A percentile compares a stretch with the other conserved stretches of the same genome.
phyloP scores from a whole-genome alignment of 176 grass and related monocot species.

The Zoysia japonica region DNA sequence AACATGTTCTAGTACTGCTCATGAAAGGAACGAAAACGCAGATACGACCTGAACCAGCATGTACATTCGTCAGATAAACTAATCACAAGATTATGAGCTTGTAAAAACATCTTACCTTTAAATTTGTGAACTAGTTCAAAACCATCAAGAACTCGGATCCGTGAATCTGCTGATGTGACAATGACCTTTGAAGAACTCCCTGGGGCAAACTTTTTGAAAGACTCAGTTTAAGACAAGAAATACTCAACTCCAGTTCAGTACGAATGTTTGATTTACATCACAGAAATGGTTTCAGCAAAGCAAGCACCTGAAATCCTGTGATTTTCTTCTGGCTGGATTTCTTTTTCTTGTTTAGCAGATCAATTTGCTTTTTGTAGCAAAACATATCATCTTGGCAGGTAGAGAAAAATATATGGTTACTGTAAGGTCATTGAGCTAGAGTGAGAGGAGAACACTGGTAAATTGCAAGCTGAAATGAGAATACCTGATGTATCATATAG shows the following conservation, averaged over 20 bases:
- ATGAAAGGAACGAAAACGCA: slow-evolving; percentile 28
- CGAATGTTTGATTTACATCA: slow-evolving; percentile 41
- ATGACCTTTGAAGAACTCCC: slow-evolving; percentile 87
- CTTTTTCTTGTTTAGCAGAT: slow-evolving; percentile 84
- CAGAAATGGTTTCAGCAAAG: slow-evolving; percentile 29
- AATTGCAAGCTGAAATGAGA: slow-evolving; percentile 11
- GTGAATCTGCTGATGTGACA: slow-evolving; percentile 95
- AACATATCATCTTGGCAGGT: slow-evolving; percentile 80
- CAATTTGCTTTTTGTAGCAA: slow-evolving; percentile 69
- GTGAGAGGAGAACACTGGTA: not conserved
- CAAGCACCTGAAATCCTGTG: slow-evolving; percentile 91
- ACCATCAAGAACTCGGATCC: slow-evolving; percentile 71
- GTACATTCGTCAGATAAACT: slow-evolving; percentile 7
- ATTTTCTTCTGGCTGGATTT: slow-evolving; percentile 93
- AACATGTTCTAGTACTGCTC: slow-evolving; percentile 13
- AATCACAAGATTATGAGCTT: not conserved
- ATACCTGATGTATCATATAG: slow-evolving; percentile 94
- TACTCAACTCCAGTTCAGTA: slow-evolving; percentile 20
- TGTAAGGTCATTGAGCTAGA: slow-evolving; percentile 15
- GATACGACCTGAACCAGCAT: slow-evolving; percentile 25
- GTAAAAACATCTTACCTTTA: slow-evolving; percentile 60
- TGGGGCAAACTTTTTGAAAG: slow-evolving; percentile 83
- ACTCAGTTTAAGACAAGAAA: slow-evolving; percentile 35
- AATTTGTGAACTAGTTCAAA: slow-evolving; percentile 78
- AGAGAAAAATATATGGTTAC: slow-evolving; percentile 30